phyloP scores from a whole-genome alignment of 2,329 filamentous ascomycete genomes.

The Ophiostoma montium region DNA sequence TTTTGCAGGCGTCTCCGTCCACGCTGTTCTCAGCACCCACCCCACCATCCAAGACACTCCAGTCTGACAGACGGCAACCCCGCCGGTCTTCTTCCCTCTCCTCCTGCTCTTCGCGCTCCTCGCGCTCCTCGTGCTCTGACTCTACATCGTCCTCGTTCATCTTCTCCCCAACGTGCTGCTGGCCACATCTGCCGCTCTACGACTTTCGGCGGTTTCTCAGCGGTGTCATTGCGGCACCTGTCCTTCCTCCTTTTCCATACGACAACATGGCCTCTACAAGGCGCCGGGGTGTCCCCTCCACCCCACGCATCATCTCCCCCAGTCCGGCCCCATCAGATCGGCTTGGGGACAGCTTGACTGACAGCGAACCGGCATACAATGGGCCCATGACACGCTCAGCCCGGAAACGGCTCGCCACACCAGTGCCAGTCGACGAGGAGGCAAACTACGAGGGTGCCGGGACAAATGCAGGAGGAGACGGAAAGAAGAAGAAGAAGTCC shows the following conservation, averaged over 20 bases:
- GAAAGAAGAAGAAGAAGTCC: background rate
- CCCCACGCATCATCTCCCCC: slow-evolving; percentile 78
- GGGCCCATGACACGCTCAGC: slow-evolving; percentile 67
- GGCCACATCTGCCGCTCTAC: slow-evolving; percentile 20
- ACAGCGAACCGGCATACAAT: slow-evolving; percentile 40
- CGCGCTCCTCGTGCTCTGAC: slow-evolving; percentile 8
- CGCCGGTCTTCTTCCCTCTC: slow-evolving; percentile 13
- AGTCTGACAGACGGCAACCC: background rate
- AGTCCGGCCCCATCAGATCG: slow-evolving; percentile 61
- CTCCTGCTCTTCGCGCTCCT: slow-evolving; percentile 14
- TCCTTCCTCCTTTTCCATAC: slow-evolving; percentile 44
- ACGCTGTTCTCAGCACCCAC: slow-evolving; percentile 1
- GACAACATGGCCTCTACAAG: slow-evolving; percentile 14
- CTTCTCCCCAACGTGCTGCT: slow-evolving; percentile 9
- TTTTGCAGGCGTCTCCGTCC: slow-evolving; percentile 17
- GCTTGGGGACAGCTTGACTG: slow-evolving; percentile 24
- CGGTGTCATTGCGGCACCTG: slow-evolving; percentile 41
- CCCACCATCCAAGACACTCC: slow-evolving; percentile 1
- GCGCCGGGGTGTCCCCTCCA: slow-evolving; percentile 50
- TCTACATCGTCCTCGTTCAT: slow-evolving; percentile 12
- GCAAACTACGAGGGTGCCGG: slow-evolving; percentile 29
- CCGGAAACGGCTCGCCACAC: slow-evolving; percentile 38
- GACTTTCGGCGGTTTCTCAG: slow-evolving; percentile 35
- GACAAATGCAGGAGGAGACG: background rate
- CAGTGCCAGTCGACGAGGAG: slow-evolving; percentile 46